These are phyloP conservation scores for Colletotrichum horii DNA, from an alignment of 2,329 filamentous ascomycete genomes.

Conservation along the genomic window DNA sequence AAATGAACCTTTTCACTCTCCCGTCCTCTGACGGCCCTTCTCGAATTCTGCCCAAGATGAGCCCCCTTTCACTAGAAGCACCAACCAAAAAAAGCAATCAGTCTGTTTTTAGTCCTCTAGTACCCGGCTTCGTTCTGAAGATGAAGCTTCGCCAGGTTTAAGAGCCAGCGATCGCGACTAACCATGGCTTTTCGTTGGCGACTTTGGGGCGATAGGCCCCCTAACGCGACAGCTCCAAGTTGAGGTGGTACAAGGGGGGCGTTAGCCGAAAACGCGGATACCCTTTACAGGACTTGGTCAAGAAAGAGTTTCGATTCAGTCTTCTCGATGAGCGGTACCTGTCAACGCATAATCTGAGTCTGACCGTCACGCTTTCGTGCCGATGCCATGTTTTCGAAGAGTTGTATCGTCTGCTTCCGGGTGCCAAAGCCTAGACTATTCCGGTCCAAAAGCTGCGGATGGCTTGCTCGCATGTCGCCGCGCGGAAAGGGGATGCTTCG, in stretches of 20 bases:
- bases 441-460: not conserved
- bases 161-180: not conserved
- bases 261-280: not conserved
- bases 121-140: not conserved
- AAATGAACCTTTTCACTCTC: not conserved
- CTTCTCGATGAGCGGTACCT: not conserved
- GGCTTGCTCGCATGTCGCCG: not conserved
- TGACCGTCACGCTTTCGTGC: not conserved
- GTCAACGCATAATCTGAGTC: not conserved
- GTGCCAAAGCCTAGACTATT: not conserved
- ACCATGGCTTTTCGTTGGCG: not conserved
- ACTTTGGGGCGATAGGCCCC: not conserved
- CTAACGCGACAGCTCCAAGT: not conserved
- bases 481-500: not conserved
- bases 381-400: not conserved
- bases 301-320: not conserved
- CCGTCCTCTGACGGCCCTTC: not conserved
- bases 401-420: not conserved
- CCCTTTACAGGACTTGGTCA: not conserved
- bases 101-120: not conserved
- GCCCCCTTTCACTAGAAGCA: not conserved
- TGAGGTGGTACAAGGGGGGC: slow-evolving; percentile 1
- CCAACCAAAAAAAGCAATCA: not conserved
- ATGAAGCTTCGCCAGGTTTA: not conserved
- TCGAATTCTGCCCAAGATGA: not conserved